phyloP scores from a whole-genome alignment of 2,329 filamentous ascomycete species.

The Diaporthe destruens region DNA sequence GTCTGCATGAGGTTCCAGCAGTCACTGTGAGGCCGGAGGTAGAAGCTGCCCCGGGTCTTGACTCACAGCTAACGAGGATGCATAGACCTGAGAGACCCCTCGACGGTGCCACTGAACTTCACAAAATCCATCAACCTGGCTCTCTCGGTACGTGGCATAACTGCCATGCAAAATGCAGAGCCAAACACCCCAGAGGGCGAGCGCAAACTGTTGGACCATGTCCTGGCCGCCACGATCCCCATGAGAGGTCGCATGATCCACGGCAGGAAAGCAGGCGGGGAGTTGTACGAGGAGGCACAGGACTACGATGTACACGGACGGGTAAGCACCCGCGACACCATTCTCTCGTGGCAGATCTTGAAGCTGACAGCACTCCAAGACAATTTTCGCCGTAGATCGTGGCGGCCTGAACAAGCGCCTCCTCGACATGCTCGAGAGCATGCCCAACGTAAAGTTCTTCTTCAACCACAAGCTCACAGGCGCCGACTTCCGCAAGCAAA shows the following conservation, averaged over 20 bases:
- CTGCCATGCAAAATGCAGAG: conserved; percentile 79
- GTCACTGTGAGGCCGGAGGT: background rate
- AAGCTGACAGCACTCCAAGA: conserved; percentile 59
- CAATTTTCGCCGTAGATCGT: conserved; percentile 88
- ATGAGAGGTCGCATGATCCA: conserved; percentile 99
- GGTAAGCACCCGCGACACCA: conserved; percentile 62
- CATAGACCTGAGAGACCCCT: conserved; percentile 85
- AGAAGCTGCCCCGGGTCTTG: background rate
- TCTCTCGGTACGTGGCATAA: conserved; percentile 92
- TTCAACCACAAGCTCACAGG: conserved; percentile 96
- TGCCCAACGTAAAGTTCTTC: conserved; percentile 90
- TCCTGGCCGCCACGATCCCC: conserved; percentile 84
- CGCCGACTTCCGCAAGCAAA: conserved; percentile 82
- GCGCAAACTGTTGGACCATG: conserved; percentile 75
- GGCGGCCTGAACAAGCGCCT: conserved; percentile 85
- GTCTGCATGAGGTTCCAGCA: background rate
- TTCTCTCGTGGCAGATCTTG: background rate
- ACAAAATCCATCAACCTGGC: conserved; percentile 99
- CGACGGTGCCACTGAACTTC: conserved; percentile 90
- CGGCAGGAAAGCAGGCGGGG: conserved; percentile 71
- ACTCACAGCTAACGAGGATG: conserved; percentile 19
- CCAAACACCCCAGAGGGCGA: conserved; percentile 56
- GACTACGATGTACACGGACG: conserved; percentile 90
- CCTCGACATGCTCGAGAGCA: conserved; percentile 83
- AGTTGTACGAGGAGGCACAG: conserved; percentile 83